Base-by-base conservation (phyloP, 176 grass and related monocot genomes). In the Typha latifolia region DNA sequence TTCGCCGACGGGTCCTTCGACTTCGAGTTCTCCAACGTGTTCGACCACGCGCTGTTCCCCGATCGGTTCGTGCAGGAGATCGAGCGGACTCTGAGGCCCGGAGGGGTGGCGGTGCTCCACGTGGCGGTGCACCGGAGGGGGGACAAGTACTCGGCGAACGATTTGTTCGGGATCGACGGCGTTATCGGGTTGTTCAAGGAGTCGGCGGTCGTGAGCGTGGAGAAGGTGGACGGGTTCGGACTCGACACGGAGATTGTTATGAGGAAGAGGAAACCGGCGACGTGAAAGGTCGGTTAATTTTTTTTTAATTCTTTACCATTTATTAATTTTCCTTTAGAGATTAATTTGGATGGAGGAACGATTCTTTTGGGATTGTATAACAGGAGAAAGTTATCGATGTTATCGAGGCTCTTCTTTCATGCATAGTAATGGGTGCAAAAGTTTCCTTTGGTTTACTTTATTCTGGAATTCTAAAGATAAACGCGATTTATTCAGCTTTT, bases 1-100 rank as follows among this genome's bases (percentile, higher is more conserved):
- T 97, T 97, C 80, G 0, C 15, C 0, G 19, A 85, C 63, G 77
- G 0, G 32, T 78, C 83, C 18, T 97, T 97, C 76, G 88, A 97
- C 79, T 97, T 97, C 76, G 93, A 97, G 74, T 97, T 96, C 85
- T 96, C 93, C 66, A 91, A 96, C 57, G 93, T 96, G 2, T 96
- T 96, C 69, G 93, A 96, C 69, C 93, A 96, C 72, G 85, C 88
- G 49, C 81, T 96, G 12, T 96, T 86, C 80, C 93, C 88, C 3
- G 85, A 84, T 29, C 78, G 80, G 10, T 96, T 96, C 66, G 85
- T 53, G 12, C 72, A 72, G 43, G 93, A 96, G 80, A 73, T 96
- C 64, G 80, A 96, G 83, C 82, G 88, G 53, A 96, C 88, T 15
- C 82, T 91, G 12, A 76, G 84, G 0, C 83, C 93, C 0, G 88